Percentiles rank a stretch among this genome's conserved stretches.
Evolutionary conservation across 176 grass and related monocot species (phyloP).

Genomic region (Otatea glauca): DNA sequence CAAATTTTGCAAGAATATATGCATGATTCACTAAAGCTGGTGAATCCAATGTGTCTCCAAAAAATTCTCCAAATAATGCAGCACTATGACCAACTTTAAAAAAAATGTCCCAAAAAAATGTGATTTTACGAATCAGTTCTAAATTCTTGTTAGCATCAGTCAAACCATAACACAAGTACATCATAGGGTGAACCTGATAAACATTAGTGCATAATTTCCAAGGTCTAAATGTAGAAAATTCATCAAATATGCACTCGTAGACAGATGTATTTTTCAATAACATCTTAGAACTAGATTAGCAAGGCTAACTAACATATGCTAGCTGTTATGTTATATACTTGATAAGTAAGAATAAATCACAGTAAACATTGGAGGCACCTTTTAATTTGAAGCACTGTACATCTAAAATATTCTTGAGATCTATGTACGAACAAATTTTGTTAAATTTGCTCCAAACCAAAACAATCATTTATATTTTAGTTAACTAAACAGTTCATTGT

Average conservation of each 20-base stretch:
- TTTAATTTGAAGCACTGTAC: neutral
- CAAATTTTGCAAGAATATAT: neutral
- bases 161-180: neutral
- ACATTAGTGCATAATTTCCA: neutral
- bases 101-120: neutral
- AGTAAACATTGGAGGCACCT: neutral
- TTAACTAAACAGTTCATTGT: neutral
- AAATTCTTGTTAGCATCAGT: neutral
- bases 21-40: conserved; percentile 6
- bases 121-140: neutral
- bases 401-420: conserved; percentile 1
- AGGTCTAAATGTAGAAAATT: neutral
- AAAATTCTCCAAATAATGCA: neutral
- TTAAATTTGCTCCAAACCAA: neutral
- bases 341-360: neutral
- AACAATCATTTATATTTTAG: neutral
- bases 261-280: neutral
- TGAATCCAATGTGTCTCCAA: neutral
- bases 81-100: neutral
- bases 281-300: neutral
- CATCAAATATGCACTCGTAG: neutral
- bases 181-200: neutral
- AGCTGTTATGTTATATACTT: conserved; percentile 6
- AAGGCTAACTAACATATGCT: neutral
- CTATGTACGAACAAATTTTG: neutral